Percentiles rank a stretch among this genome's conserved stretches.
Conservation (phyloP, 495 filamentous ascomycete species). For the Daldinia grandis region DNA sequence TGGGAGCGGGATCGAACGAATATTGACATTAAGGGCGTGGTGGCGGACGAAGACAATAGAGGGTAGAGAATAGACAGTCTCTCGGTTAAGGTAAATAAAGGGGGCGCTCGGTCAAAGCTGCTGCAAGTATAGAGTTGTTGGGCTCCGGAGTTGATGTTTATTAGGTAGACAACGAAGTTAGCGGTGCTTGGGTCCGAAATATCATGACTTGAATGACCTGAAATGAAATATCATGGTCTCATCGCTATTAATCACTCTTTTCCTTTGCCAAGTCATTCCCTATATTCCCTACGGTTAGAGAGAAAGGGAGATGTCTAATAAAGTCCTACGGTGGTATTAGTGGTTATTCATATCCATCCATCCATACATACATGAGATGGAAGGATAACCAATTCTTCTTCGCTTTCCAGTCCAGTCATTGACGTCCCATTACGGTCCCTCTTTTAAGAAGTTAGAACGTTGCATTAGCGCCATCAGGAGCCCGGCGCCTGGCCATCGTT, state of each 20-base stretch:
- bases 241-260: conserved; percentile 3
- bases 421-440: conserved; percentile 22
- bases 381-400: conserved; percentile 2
- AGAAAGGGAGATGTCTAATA: neutral
- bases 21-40: neutral
- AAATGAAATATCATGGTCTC: conserved; percentile 1
- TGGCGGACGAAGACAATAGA: neutral
- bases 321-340: conserved; percentile 2
- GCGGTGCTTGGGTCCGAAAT: conserved; percentile 31
- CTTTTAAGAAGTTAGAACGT: conserved; percentile 12
- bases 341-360: conserved; percentile 1
- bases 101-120: conserved; percentile 28
- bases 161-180: conserved; percentile 38
- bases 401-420: conserved; percentile 11
- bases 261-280: conserved; percentile 11
- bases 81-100: conserved; percentile 28
- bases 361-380: neutral
- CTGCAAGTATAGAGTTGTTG: conserved; percentile 44
- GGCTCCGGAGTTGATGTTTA: conserved; percentile 38
- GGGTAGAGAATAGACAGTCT: neutral
- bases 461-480: conserved; percentile 36
- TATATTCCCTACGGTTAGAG: neutral
- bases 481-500: conserved; percentile 10
- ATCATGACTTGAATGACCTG: conserved; percentile 24
- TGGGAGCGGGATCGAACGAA: conserved; percentile 7